Conservation (phyloP, 208 protist species). For the Trypanosoma theileri region DNA sequence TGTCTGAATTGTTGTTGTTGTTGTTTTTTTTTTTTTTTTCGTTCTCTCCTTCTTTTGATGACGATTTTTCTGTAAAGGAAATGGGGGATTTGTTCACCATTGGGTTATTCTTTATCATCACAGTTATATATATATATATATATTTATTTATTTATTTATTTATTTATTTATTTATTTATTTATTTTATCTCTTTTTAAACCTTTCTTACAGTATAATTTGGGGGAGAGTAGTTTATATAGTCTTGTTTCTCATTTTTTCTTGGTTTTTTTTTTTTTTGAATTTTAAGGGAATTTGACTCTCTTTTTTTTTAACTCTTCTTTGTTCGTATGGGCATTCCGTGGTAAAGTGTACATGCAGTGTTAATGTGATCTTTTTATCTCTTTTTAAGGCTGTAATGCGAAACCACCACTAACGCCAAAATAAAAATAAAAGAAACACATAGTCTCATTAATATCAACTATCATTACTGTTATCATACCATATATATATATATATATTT, state of each 20-base stretch:
- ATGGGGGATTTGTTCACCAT: too few species aligned
- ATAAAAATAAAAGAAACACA: too few species aligned
- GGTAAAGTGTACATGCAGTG: not conserved
- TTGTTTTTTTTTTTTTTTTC: too few species aligned
- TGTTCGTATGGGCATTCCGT: too few species aligned
- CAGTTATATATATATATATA: slow-evolving; percentile 11
- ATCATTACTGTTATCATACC: not conserved
- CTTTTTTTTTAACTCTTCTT: not conserved
- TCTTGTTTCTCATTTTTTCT: not conserved
- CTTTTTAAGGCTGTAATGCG: not conserved
- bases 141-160: not conserved
- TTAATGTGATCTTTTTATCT: not conserved
- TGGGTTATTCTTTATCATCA: too few species aligned
- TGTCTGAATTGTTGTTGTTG: too few species aligned
- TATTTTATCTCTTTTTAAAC: not conserved
- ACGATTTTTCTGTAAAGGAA: too few species aligned
- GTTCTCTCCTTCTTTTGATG: too few species aligned
- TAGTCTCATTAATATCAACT: not conserved
- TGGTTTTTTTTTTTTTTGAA: not conserved
- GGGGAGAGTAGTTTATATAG: not conserved
- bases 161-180: not conserved
- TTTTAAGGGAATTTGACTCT: not conserved
- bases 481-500: too few species aligned
- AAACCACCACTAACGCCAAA: too few species aligned
- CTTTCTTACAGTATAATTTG: not conserved